Base-by-base conservation (phyloP, 805 yeast genomes). In the Yamadazyma nakazawae region DNA sequence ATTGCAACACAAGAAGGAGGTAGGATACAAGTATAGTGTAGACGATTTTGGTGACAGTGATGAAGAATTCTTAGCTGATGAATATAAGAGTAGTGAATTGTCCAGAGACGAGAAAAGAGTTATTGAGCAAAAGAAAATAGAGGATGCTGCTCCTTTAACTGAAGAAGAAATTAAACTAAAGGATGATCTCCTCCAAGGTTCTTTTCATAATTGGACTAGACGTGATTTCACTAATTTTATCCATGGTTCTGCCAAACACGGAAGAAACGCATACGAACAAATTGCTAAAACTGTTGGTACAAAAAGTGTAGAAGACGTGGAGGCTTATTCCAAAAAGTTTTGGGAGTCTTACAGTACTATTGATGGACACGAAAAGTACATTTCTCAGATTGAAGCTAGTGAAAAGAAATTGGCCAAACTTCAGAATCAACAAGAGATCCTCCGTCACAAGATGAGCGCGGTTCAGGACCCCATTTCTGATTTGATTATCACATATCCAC, bases 141-240 rank as follows among this genome's bases (percentile, higher is more conserved):
- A 82, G 38, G 61, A 66, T 7, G 83, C 81, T 1, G 70, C 63
- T 10, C 85, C 84, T 2, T 74, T 85, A 40, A 80, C 85, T 0
- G 82, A 76, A 43, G 88, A 82, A 46, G 91, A 87, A 55, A 67
- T 70, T 28, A 66, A 63, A 30, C 58, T 71, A 45, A 86, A 85
- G 55, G 78, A 79, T 40, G 55, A 73, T 45, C 68, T 78, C 17
- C 60, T 85, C n/a, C 68, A 64, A 2, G 70, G 78, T 50, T 82
- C 88, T 2, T 86, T 84, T 60, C 76, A 74, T 14, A 72, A 72
- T 42, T 87, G 94, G 94, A 74, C 85, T 2, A 78, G 84, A 60
- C 74, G 94, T 49, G 95, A 87, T 57, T 84, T 86, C 55, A 77
- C 88, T 36, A 79, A 81, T 45, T 85, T 82, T 55, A 72, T 86